Evolutionary conservation across 768 basidiomycete species (phyloP), one percentile per base, ranked within the genome.

Genomic region (Pleurotus djamor): DNA sequence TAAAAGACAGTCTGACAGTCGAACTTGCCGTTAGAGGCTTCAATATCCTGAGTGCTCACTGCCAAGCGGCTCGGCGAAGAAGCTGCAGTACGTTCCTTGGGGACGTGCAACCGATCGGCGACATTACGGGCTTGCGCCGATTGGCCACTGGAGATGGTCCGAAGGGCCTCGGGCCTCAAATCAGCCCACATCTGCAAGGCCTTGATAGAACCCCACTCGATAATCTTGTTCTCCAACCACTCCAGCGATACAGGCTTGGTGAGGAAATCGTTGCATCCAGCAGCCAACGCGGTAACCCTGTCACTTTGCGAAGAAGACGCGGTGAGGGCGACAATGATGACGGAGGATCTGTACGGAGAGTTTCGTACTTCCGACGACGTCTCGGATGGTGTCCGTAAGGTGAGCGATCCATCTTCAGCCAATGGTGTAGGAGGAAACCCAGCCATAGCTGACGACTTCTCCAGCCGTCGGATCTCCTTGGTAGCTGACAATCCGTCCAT

Each of bases 401-500:
- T 66, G n/a, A 61, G 62, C 37, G 36, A 60, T 47, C 61, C 68
- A 48, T 66, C 66, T 36, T 93, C 88, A 9, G 77, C 77, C 14
- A 82, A 78, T 3, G 90, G 91, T 7, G 83, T 74, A 8, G 89
- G 87, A 45, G 84, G 87, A 66, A 83, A 89, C 6, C 86, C 88
- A 48, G 86, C 83, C 49, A 83, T 76, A 52, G 85, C 83, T 60
- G 82, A 85, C 38, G 73, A 61, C 65, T 86, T 89, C 69, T 98
- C 96, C 45, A 96, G 72, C 57, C 87, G 84, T 54, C 97, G 83
- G 60, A 99, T 99, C 71, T 96, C 92, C 66, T 94, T 95, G 3
- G 97, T 99, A 5, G 97, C 97, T 69, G 93, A 86, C 51, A 98
- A 97, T 36, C 97, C 97, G 72, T 96, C 94, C 92, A 97, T 98